Percentiles rank a stretch among this genome's conserved stretches.
These are phyloP conservation scores for Uronychia binucleata DNA, from an alignment of 73 alveolate species.

Conservation along the genomic window DNA sequence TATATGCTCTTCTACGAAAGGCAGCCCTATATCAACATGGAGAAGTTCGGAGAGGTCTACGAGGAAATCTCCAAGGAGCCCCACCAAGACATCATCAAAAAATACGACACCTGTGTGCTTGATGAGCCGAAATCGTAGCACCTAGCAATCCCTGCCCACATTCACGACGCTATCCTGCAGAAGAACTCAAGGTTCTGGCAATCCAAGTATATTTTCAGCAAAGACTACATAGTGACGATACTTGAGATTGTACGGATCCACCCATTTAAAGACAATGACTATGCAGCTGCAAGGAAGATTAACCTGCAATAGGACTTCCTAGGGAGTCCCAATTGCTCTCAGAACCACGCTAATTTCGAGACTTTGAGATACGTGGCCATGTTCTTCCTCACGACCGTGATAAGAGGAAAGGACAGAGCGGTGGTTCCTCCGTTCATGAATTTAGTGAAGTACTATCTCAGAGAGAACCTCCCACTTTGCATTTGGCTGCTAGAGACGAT, in stretches of 20 bases:
- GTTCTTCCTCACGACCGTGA: constrained; percentile 58
- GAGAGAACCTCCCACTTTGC: constrained; percentile 17
- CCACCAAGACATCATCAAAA: constrained; percentile 11
- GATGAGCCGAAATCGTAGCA: constrained; percentile 25
- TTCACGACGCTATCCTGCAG: constrained; percentile 47
- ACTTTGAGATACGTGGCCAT: constrained; percentile 26
- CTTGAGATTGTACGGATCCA: constrained; percentile 39
- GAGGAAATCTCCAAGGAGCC: constrained; percentile 16
- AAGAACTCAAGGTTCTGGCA: constrained; percentile 84
- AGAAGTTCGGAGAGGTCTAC: constrained; percentile 36
- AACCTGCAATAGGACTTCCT: constrained; percentile 22
- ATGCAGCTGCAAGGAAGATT: constrained; percentile 1
- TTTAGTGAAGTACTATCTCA: constrained; percentile 25
- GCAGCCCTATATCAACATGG: constrained; percentile 56
- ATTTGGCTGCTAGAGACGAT: constrained; percentile 57
- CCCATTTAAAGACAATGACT: constrained; percentile 23
- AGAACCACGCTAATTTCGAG: neutral
- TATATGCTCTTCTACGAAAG: constrained; percentile 89
- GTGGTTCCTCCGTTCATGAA: constrained; percentile 42
- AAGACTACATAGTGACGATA: constrained; percentile 65
- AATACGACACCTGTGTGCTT: constrained; percentile 5
- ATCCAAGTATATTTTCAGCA: constrained; percentile 69
- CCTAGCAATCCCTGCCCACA: constrained; percentile 1
- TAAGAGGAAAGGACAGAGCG: constrained; percentile 59
- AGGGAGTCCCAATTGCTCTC: neutral